Conservation (phyloP, 208 protist genomes). For the Wallacemonas sp. region DNA sequence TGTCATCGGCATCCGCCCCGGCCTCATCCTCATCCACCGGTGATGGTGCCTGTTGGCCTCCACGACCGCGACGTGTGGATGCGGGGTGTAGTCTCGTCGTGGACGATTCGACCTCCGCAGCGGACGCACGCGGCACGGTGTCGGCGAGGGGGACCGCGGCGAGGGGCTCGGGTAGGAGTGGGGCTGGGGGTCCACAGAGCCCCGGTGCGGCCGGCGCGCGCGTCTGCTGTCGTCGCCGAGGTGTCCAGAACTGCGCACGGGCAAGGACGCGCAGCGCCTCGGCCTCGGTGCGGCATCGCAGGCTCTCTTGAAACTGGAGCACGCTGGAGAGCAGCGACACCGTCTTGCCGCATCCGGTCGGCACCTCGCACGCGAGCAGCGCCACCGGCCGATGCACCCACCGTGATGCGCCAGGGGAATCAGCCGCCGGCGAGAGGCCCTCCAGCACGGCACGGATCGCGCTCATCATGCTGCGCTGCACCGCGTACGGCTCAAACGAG, state of each 20-base stretch:
- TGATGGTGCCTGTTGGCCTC: no score
- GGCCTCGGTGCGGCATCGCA: slow-evolving; percentile 93
- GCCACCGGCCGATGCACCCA: slow-evolving; percentile 22
- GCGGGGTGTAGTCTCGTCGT: no score
- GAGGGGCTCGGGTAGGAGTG: background rate
- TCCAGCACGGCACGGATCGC: slow-evolving; percentile 46
- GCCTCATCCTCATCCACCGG: background rate
- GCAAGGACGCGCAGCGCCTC: slow-evolving; percentile 92
- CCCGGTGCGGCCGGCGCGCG: background rate
- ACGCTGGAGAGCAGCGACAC: slow-evolving; percentile 93
- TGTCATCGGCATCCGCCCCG: slow-evolving; percentile 11
- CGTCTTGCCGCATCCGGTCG: slow-evolving; percentile 98
- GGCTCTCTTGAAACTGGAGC: slow-evolving; percentile 70
- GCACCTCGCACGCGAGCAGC: slow-evolving; percentile 89
- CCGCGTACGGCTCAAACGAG: slow-evolving; percentile 82
- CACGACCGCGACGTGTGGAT: no score
- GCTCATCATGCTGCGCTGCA: slow-evolving; percentile 90
- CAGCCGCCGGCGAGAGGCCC: slow-evolving; percentile 3
- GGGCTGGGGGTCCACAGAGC: background rate
- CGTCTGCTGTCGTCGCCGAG: slow-evolving; percentile 33
- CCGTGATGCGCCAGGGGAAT: slow-evolving; percentile 21
- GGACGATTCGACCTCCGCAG: no score
- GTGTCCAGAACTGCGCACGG: slow-evolving; percentile 68
- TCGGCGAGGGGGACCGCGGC: no score
- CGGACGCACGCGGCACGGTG: no score